Evolutionary conservation across 441 rosid genomes (phyloP).

Genomic region (Hypseocharis bilobata): DNA sequence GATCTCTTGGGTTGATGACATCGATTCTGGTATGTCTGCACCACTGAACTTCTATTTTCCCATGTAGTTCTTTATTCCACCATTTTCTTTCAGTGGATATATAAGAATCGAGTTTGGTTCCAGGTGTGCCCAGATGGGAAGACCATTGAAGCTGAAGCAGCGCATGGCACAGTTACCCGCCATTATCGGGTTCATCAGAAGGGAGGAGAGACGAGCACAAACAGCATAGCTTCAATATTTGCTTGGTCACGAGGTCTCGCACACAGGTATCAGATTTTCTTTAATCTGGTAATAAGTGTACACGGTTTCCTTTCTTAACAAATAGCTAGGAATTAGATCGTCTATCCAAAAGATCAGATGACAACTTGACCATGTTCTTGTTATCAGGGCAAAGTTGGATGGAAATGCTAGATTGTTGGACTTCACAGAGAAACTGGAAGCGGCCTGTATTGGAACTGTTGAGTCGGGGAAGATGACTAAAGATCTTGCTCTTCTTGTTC

Average conservation of each 20-base stretch:
- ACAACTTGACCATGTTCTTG: not conserved
- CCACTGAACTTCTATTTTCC: not conserved
- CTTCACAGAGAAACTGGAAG: constrained; percentile 71
- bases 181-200: constrained; percentile 79
- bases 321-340: not conserved
- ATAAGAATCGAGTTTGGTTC: constrained; percentile 14
- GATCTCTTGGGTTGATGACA: constrained; percentile 91
- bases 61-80: not conserved
- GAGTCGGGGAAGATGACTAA: constrained; percentile 92
- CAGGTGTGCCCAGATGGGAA: constrained; percentile 87
- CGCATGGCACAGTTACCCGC: constrained; percentile 88
- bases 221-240: constrained; percentile 90
- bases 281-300: not conserved
- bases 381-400: constrained; percentile 73
- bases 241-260: constrained; percentile 89
- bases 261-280: constrained; percentile 45
- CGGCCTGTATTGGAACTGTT: constrained; percentile 61
- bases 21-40: constrained; percentile 58
- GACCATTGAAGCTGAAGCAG: constrained; percentile 88
- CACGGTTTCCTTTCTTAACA: no score
- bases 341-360: not conserved
- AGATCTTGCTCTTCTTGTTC: constrained; percentile 76
- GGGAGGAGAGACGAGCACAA: constrained; percentile 90
- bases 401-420: constrained; percentile 51
- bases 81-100: not conserved